These are phyloP conservation scores for Mucor racemosus DNA, from an alignment of 371 early-diverging fungal genomes.

Conservation along the genomic window DNA sequence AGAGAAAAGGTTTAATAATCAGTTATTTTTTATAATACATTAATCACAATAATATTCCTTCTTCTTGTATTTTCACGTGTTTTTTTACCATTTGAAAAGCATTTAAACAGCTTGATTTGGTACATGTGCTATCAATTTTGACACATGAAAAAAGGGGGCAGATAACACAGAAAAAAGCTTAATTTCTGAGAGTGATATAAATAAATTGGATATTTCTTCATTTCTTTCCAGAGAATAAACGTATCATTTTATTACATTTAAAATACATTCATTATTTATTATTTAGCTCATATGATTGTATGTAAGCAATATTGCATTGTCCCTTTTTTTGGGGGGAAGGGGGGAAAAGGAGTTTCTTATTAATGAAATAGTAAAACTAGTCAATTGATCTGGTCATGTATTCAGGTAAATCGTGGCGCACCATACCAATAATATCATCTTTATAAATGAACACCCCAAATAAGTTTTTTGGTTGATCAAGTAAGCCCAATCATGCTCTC, in stretches of 20 bases:
- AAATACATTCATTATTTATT: too few relatives aligned
- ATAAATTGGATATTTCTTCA: background rate
- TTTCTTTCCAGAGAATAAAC: too few relatives aligned
- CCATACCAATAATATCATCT: too few relatives aligned
- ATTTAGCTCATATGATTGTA: too few relatives aligned
- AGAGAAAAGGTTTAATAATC: too few relatives aligned
- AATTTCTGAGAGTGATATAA: background rate
- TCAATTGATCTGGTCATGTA: background rate
- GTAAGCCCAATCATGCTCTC: too few relatives aligned
- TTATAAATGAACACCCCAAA: background rate
- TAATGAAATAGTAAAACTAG: background rate
- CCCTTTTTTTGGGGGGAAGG: background rate
- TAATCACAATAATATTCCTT: too few relatives aligned
- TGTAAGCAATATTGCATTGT: background rate
- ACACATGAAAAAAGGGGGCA: background rate
- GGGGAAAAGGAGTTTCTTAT: background rate
- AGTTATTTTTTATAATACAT: background rate
- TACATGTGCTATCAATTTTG: background rate
- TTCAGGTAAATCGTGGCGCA: too few relatives aligned
- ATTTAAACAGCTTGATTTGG: conserved; percentile 1
- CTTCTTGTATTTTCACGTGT: background rate
- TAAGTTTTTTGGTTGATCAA: background rate
- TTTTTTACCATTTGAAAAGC: background rate
- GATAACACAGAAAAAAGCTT: background rate
- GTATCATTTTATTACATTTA: too few relatives aligned